A percentile compares a stretch with the other conserved stretches of the same genome.
Conservation (phyloP, 805 yeast genomes). For the Sugiyamaella floridensis region DNA sequence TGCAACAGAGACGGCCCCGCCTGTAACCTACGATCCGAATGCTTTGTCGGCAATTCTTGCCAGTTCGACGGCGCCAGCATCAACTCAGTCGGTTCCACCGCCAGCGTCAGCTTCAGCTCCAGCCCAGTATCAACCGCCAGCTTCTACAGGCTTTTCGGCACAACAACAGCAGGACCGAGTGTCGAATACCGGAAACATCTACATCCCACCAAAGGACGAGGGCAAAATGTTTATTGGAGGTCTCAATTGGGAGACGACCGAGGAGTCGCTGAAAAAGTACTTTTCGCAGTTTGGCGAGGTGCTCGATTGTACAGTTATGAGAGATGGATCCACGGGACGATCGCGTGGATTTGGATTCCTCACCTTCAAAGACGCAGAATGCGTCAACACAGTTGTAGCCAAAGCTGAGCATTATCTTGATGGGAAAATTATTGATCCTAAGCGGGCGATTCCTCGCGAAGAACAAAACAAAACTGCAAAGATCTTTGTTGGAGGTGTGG, state of each 20-base stretch:
- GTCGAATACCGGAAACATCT: conserved; percentile 38
- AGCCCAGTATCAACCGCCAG: background rate
- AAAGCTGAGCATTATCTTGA: conserved; percentile 77
- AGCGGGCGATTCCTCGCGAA: conserved; percentile 94
- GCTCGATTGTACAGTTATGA: conserved; percentile 83
- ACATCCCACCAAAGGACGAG: conserved; percentile 52
- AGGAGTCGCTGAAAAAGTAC: conserved; percentile 73
- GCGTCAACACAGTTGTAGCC: conserved; percentile 80
- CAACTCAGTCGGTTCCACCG: background rate
- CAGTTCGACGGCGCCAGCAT: conserved; percentile 13
- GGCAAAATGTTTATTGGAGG: conserved; percentile 97
- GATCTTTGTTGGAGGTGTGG: conserved; percentile 95
- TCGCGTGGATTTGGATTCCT: conserved; percentile 94
- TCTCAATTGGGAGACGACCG: conserved; percentile 95
- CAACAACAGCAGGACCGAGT: conserved; percentile 13
- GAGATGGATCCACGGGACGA: conserved; percentile 77
- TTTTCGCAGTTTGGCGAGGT: conserved; percentile 87
- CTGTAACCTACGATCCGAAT: conserved; percentile 26
- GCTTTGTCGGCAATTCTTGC: conserved; percentile 9
- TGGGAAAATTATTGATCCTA: conserved; percentile 95
- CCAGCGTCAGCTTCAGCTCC: background rate
- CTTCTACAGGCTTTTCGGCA: background rate
- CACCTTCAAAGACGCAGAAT: conserved; percentile 71
- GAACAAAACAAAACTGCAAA: conserved; percentile 96
- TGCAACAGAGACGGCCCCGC: conserved; percentile 18